phyloP scores from a whole-genome alignment of 352 stramenopile species.

The Globisporangium irregulare region DNA sequence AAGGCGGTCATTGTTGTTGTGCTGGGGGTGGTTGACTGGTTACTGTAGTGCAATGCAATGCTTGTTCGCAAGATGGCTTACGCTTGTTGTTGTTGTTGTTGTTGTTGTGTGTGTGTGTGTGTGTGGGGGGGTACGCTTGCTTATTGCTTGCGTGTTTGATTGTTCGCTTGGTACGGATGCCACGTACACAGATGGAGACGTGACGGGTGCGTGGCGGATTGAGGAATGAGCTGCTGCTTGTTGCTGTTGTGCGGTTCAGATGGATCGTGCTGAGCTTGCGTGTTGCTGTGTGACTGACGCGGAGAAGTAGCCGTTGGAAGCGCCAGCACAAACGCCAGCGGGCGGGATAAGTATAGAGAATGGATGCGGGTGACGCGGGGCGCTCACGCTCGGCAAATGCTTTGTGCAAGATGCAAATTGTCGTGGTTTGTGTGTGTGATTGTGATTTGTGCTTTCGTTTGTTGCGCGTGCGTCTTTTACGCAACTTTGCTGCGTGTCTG shows the following conservation, averaged over 20 bases:
- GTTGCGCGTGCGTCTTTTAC: background rate
- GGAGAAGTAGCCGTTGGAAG: background rate
- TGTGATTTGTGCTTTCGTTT: background rate
- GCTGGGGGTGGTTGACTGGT: background rate
- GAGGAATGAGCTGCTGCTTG: conserved; percentile 2
- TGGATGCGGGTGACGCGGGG: conserved; percentile 4
- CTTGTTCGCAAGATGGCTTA: background rate
- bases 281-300: background rate
- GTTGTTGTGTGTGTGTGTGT: too few relatives aligned
- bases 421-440: background rate
- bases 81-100: background rate
- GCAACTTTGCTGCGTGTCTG: background rate
- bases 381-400: background rate
- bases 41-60: conserved; percentile 4
- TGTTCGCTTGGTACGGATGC: background rate
- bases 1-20: background rate
- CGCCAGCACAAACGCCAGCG: background rate
- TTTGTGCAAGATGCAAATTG: background rate
- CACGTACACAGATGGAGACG: background rate
- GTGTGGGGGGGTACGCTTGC: background rate
- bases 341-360: conserved; percentile 3
- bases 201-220: conserved; percentile 1
- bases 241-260: background rate
- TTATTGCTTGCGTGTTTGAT: background rate
- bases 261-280: background rate